Evolutionary conservation across 208 protist species (phyloP), one percentile per base, ranked within the genome.

Genomic region (Leishmania major): DNA sequence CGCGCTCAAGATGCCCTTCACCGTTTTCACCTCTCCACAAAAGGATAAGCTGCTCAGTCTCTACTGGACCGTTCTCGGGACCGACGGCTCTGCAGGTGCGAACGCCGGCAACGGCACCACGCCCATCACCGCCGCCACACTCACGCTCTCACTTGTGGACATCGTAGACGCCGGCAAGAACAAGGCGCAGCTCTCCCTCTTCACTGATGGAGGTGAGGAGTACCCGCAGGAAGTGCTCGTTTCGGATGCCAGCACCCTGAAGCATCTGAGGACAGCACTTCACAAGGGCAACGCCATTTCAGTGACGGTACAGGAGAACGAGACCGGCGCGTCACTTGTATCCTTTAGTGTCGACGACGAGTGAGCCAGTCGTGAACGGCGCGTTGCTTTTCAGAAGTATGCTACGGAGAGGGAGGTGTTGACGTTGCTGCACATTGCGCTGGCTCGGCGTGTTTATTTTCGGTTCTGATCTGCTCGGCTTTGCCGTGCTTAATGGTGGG

Each of bases 1-100:
- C 51, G 89, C 89, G 1, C 80, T 92, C 3, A 92, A 92, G 75
- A 92, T 92, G 89, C 89, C 89, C 25, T 92, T 92, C 67, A 88
- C 83, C 35, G 86, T 92, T 22, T 92, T 92, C 60, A 87, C 84
- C 25, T 90, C 86, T 6, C 22, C 89, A 17, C 89, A 92, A 49
- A 92, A 92, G 67, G 81, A 87, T 70, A 89, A 89, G 59, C 47
- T 92, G 3, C 84, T 92, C 4, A 49, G 62, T 25, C 43, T 88
- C 10, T 92, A 92, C 72, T 89, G 84, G 85, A 22, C 73, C 13
- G 74, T 92, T 64, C 86, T 92, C 31, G 86, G 89, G 25, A 81
- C 77, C 0, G 81, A 81, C 1, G 43, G 40, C 15, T 57, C 55
- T 10, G 43, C 51, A 51, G 77, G n/a, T 3, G 81, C 2, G 59